A percentile compares a stretch with the other conserved stretches of the same genome.
These are phyloP conservation scores for Antarctomyces pellizariae DNA, from an alignment of 495 filamentous ascomycete species.

Conservation along the genomic window DNA sequence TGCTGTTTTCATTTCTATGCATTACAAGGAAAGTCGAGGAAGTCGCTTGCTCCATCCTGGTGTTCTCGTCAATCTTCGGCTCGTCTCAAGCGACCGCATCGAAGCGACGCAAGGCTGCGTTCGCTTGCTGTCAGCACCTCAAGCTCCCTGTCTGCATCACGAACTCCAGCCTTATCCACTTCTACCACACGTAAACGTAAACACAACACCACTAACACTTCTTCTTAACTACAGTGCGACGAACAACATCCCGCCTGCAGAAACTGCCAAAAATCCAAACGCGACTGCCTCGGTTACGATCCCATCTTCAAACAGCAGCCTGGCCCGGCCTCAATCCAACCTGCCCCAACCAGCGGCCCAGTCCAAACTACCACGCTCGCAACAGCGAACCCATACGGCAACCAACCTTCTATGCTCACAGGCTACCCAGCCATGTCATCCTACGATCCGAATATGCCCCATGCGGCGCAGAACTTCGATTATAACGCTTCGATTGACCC, in stretches of 20 bases:
- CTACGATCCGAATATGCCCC: slow-evolving; percentile 17
- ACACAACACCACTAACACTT: too few relatives aligned
- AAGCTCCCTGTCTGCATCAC: too few relatives aligned
- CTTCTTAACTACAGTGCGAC: slow-evolving; percentile 89
- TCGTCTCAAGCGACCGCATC: slow-evolving; percentile 1
- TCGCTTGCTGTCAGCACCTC: too few relatives aligned
- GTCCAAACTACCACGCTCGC: slow-evolving; percentile 10
- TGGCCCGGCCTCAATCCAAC: slow-evolving; percentile 55
- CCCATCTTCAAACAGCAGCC: slow-evolving; percentile 87
- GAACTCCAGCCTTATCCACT: too few relatives aligned
- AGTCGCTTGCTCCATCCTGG: too few relatives aligned
- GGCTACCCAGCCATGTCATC: slow-evolving; percentile 13
- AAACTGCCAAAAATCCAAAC: slow-evolving; percentile 95
- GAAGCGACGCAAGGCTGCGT: neutral
- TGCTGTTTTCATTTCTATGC: too few relatives aligned
- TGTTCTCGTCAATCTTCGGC: neutral
- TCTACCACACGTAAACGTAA: too few relatives aligned
- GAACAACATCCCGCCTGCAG: slow-evolving; percentile 85
- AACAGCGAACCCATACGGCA: slow-evolving; percentile 13
- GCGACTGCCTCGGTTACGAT: slow-evolving; percentile 93
- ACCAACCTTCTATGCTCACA: slow-evolving; percentile 15
- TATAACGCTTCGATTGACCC: slow-evolving; percentile 56
- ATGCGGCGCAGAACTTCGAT: slow-evolving; percentile 38
- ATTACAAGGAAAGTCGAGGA: too few relatives aligned
- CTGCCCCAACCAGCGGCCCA: slow-evolving; percentile 21